Evolutionary conservation across 441 rosid species (phyloP), one percentile per base, ranked within the genome.

Genomic region (Erodium trifolium): DNA sequence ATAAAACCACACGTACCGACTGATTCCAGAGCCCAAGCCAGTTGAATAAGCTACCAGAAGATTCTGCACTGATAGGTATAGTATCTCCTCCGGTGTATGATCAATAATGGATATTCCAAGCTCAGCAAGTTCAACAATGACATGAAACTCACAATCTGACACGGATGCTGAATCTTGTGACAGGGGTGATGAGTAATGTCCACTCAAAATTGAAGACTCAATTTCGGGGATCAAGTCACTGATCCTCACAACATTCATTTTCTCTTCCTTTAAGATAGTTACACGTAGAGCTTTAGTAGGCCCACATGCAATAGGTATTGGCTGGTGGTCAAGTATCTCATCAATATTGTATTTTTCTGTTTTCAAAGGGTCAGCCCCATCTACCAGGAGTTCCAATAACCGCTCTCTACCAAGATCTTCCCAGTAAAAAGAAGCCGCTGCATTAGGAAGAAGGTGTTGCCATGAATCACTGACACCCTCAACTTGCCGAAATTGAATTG

Each of bases 211-310:
- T 68, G 82, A 53, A 66, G 89, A 74, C 73, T 90, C 98, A 82
- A 81, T 81, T 82, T 88, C 95, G 66, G 98, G 99, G 97, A 90
- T 84, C 97, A 91, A 92, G 81, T 95, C 99, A 78, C 86, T 81
- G 80, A 92, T 82, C 79, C 81, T 88, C 51, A 92, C 83, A 65
- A 90, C 80, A 82, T 90, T 89, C 68, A 79, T 78, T 81, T 82
- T 90, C 79, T 91, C 97, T 78, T 92, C 97, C 82, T 89, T 92
- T 31, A 86, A 68, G 75, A 95, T 78, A 72, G 92, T 87, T 81
- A 92, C 88, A 71, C 96, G 86, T 68, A 92, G 83, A 76, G 97
- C 95, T 78, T 82, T 90, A 65, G 86, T 68, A 71, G 86, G 88
- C 65, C 87, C 89, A 76, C 70, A 84, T 47, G 62, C 86, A 45